phyloP scores from a whole-genome alignment of 1,284 basidiomycete genomes.

The Tilletia caries region DNA sequence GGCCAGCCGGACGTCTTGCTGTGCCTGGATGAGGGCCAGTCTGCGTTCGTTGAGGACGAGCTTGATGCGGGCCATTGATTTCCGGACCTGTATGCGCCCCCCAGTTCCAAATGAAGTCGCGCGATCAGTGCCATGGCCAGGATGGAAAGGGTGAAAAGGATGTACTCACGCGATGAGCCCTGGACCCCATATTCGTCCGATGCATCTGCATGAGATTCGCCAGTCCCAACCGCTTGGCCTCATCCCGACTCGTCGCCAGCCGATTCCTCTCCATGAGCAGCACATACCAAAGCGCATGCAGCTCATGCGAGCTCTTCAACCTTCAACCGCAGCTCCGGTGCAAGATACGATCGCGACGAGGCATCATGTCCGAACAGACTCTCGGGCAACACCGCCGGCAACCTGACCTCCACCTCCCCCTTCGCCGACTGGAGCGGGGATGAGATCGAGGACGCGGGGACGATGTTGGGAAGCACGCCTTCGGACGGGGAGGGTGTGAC shows the following conservation, averaged over 20 bases:
- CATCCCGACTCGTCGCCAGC: conserved; percentile 44
- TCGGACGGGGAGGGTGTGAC: conserved; percentile 5
- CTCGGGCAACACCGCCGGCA: conserved; percentile 35
- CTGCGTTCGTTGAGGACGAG: conserved; percentile 86
- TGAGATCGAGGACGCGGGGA: background rate
- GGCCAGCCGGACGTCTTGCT: conserved; percentile 54
- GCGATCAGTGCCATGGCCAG: conserved; percentile 26
- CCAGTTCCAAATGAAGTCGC: conserved; percentile 19
- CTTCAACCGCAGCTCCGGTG: conserved; percentile 44
- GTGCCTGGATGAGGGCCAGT: conserved; percentile 69
- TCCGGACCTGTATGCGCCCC: conserved; percentile 66
- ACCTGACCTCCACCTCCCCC: conserved; percentile 23
- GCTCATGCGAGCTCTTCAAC: conserved; percentile 45
- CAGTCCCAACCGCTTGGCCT: conserved; percentile 35
- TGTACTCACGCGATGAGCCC: conserved; percentile 46
- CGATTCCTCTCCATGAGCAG: conserved; percentile 47
- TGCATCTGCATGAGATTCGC: conserved; percentile 34
- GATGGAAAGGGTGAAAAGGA: conserved; percentile 1
- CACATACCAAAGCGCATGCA: conserved; percentile 52
- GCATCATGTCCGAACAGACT: conserved; percentile 29
- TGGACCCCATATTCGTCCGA: conserved; percentile 31
- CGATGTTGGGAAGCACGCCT: background rate
- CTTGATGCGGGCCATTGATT: conserved; percentile 96
- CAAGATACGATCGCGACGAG: conserved; percentile 38
- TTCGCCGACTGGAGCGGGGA: conserved; percentile 22